A percentile compares a stretch with the other conserved stretches of the same genome.
Evolutionary conservation across 176 grass and related monocot genomes (phyloP).

Genomic region (Eragrostis curvula): DNA sequence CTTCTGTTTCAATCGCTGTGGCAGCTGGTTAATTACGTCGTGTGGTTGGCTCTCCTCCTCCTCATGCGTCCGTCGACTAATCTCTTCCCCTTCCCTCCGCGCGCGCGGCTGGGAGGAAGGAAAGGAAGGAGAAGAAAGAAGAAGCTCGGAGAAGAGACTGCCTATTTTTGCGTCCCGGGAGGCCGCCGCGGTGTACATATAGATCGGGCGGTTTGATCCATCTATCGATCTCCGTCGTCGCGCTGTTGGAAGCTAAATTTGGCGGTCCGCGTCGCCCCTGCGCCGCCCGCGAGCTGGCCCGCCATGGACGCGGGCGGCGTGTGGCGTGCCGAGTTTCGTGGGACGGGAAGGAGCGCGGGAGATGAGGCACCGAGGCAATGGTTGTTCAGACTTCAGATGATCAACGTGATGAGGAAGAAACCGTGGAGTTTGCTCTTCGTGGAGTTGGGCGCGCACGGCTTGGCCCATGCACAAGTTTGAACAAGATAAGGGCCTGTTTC

Average conservation of each 20-base stretch:
- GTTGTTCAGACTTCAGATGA: too few relatives aligned
- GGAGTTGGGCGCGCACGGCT: neutral
- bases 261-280: neutral
- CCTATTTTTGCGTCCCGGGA: slow-evolving; percentile 45
- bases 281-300: neutral
- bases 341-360: neutral
- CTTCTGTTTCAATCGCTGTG: too few relatives aligned
- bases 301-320: neutral
- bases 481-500: too few relatives aligned
- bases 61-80: slow-evolving; percentile 24
- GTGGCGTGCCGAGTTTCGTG: slow-evolving; percentile 9
- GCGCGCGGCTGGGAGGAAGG: slow-evolving; percentile 49
- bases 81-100: slow-evolving; percentile 47
- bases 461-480: neutral
- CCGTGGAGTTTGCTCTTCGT: too few relatives aligned
- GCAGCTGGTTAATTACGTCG: too few relatives aligned
- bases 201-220: neutral
- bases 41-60: slow-evolving; percentile 17
- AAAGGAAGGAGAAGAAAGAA: slow-evolving; percentile 58
- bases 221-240: neutral
- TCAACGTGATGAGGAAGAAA: too few relatives aligned
- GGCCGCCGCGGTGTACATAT: slow-evolving; percentile 32
- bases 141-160: slow-evolving; percentile 45
- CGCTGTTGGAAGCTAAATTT: slow-evolving; percentile 13
- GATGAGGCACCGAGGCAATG: too few relatives aligned